Conservation (phyloP, 768 basidiomycete species). For the Baorangia bicolor region DNA sequence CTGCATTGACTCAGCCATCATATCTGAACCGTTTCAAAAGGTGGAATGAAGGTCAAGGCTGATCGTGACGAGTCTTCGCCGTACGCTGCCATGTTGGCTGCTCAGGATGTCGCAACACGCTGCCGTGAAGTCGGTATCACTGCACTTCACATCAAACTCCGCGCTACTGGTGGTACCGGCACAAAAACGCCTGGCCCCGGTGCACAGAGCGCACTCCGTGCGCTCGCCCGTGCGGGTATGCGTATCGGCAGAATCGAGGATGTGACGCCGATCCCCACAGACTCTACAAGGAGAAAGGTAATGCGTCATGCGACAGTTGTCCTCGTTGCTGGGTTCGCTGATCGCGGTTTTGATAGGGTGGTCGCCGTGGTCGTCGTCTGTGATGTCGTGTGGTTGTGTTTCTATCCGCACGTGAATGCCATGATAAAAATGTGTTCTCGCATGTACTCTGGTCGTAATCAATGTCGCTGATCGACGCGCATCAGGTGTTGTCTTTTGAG, state of each 20-base stretch:
- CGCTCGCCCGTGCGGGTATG: conserved; percentile 98
- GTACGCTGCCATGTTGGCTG: conserved; percentile 97
- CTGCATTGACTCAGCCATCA: background rate
- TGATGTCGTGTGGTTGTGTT: conserved; percentile 34
- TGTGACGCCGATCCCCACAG: conserved; percentile 95
- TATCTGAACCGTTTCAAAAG: conserved; percentile 38
- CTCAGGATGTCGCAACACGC: conserved; percentile 92
- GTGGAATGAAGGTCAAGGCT: conserved; percentile 99
- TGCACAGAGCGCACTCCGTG: conserved; percentile 96
- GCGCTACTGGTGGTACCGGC: conserved; percentile 96
- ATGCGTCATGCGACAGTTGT: conserved; percentile 13
- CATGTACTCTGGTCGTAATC: conserved; percentile 36
- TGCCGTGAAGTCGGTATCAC: conserved; percentile 99
- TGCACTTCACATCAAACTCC: conserved; percentile 97
- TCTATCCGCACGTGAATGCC: conserved; percentile 10
- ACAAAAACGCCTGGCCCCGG: conserved; percentile 99
- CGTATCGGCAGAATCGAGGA: conserved; percentile 98
- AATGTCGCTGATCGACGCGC: conserved; percentile 88
- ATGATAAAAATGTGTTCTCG: conserved; percentile 26
- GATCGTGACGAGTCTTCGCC: conserved; percentile 99
- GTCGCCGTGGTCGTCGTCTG: conserved; percentile 98
- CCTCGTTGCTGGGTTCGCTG: background rate
- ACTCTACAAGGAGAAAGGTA: conserved; percentile 96
- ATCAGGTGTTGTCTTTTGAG: conserved; percentile 55
- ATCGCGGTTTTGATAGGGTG: conserved; percentile 59